Percentiles rank a stretch among this genome's conserved stretches.
Conservation (phyloP, 306 rosid genomes). For the Mucuna pruriens region DNA sequence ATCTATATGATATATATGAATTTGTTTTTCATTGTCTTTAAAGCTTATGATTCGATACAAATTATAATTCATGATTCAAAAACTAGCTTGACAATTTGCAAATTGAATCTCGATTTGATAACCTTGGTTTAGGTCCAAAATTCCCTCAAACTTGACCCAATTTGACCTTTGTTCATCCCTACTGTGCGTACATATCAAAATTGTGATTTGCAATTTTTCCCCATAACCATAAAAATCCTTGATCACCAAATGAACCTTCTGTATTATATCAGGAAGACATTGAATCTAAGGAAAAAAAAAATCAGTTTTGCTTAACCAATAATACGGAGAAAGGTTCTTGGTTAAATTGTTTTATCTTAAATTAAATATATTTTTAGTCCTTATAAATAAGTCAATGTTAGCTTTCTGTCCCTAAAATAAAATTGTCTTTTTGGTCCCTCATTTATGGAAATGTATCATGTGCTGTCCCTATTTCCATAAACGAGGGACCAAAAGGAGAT, state of each 20-base stretch:
- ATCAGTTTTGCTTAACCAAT: not conserved
- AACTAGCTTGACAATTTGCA: not conserved
- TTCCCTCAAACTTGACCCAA: not conserved
- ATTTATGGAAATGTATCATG: not conserved
- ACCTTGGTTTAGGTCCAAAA: not conserved
- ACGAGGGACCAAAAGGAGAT: not conserved
- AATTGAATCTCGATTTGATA: not conserved
- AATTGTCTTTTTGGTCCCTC: not conserved
- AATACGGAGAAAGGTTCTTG: not conserved
- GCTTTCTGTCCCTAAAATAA: not conserved
- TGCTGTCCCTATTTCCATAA: not conserved
- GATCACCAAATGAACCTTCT: constrained; percentile 1
- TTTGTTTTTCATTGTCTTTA: not conserved
- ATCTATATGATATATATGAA: not conserved
- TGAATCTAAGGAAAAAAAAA: constrained; percentile 10
- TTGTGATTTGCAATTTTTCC: too few species aligned
- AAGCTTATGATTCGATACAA: not conserved
- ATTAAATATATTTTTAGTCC: not conserved
- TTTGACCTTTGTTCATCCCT: too few species aligned
- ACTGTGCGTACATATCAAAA: too few species aligned
- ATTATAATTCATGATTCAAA: not conserved
- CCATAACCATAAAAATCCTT: not conserved
- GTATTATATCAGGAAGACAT: constrained; percentile 19
- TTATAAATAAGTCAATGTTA: not conserved
- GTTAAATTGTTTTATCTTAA: not conserved